phyloP scores from a whole-genome alignment of 1,139 yeast species.

The Hyphopichia buzzinii region DNA sequence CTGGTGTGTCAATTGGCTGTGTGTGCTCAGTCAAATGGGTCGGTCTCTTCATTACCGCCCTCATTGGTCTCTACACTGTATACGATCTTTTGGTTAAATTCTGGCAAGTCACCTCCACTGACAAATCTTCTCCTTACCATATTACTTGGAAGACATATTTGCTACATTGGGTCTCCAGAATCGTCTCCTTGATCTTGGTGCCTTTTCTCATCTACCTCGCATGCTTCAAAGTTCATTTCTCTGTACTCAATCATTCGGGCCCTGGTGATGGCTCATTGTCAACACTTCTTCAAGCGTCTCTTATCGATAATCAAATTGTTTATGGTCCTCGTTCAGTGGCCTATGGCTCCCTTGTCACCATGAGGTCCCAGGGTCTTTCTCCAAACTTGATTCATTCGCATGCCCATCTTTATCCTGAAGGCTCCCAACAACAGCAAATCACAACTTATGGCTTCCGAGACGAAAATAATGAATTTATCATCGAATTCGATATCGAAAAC shows the following conservation, averaged over 20 bases:
- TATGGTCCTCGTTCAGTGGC: conserved; percentile 62
- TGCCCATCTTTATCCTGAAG: conserved; percentile 64
- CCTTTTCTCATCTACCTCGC: conserved; percentile 69
- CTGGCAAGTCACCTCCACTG: conserved; percentile 40
- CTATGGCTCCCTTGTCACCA: conserved; percentile 59
- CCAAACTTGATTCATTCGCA: conserved; percentile 76
- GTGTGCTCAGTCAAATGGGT: conserved; percentile 97
- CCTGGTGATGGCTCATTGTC: conserved; percentile 76
- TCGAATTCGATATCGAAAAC: conserved; percentile 42
- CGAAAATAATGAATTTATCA: conserved; percentile 59
- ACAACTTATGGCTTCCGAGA: conserved; percentile 79
- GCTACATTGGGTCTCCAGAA: conserved; percentile 71
- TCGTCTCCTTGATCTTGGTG: conserved; percentile 64
- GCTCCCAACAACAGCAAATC: conserved; percentile 70
- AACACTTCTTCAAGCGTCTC: conserved; percentile 65
- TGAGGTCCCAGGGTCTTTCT: conserved; percentile 71
- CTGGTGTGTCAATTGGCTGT: conserved; percentile 87
- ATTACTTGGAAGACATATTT: conserved; percentile 38
- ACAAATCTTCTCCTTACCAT: conserved; percentile 20
- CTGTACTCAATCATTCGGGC: conserved; percentile 72
- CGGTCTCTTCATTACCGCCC: conserved; percentile 78
- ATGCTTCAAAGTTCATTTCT: conserved; percentile 79
- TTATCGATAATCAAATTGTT: conserved; percentile 52
- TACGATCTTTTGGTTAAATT: conserved; percentile 69
- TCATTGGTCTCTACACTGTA: conserved; percentile 83